Evolutionary conservation across 805 yeast genomes (phyloP).

Genomic region (Saccharomycopsis guyanensis): DNA sequence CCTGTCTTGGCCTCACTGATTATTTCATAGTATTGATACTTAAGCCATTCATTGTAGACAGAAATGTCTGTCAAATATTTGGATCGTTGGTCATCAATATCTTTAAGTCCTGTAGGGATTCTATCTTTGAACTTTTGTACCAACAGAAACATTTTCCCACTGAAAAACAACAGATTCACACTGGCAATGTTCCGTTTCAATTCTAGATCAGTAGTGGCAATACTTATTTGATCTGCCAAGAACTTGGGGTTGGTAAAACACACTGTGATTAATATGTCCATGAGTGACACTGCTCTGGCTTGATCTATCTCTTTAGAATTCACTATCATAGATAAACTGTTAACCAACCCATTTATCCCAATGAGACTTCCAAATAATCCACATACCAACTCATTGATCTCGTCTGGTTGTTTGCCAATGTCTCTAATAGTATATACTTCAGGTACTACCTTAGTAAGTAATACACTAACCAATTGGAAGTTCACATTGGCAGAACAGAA

Average conservation of each 20-base stretch:
- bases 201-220: neutral
- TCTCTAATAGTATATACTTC: constrained; percentile 2
- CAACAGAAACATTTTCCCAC: constrained; percentile 4
- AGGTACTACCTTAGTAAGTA: constrained; percentile 15
- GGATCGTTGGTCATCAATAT: neutral
- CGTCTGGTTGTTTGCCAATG: neutral
- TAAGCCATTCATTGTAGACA: constrained; percentile 4
- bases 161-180: constrained; percentile 13
- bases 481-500: constrained; percentile 11
- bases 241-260: too few species aligned
- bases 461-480: constrained; percentile 11
- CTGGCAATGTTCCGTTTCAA: constrained; percentile 7
- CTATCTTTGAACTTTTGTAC: neutral
- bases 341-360: constrained; percentile 12
- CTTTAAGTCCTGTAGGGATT: neutral
- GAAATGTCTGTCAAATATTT: neutral
- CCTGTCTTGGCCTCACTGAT: neutral
- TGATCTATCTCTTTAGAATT: neutral
- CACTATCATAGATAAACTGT: neutral
- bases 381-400: constrained; percentile 3
- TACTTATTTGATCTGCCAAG: neutral
- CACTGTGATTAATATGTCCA: neutral
- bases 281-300: neutral
- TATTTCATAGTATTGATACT: constrained; percentile 3
- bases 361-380: constrained; percentile 2